phyloP scores from a whole-genome alignment of 1,284 basidiomycete genomes.

The Ustanciosporium gigantosporum region DNA sequence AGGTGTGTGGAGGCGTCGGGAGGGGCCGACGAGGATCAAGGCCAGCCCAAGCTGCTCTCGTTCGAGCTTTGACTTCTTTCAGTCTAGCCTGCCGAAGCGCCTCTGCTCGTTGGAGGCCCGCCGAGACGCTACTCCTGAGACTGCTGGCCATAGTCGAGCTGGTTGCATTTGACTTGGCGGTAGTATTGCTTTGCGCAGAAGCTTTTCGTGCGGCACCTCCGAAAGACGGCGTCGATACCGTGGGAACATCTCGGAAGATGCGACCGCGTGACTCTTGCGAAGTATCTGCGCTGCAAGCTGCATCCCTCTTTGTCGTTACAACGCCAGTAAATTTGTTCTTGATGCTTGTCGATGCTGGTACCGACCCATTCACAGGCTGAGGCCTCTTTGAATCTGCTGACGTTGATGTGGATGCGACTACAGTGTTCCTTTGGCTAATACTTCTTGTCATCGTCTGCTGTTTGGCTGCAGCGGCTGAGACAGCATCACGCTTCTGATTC shows the following conservation, averaged over 20 bases:
- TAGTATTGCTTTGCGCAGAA: not conserved
- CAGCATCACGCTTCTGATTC: constrained; percentile 10
- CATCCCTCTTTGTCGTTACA: too few relatives aligned
- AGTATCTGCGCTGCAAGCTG: too few relatives aligned
- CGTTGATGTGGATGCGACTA: too few relatives aligned
- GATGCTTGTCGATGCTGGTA: too few relatives aligned
- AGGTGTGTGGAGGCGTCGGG: not conserved
- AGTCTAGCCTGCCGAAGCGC: constrained; percentile 25
- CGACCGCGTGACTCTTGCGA: too few relatives aligned
- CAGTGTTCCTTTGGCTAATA: too few relatives aligned
- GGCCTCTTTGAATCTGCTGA: too few relatives aligned
- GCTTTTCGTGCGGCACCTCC: not conserved
- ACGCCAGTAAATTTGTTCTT: constrained; percentile 32
- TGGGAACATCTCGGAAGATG: too few relatives aligned
- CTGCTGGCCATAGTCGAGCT: not conserved
- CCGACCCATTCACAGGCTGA: too few relatives aligned
- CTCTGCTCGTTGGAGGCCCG: constrained; percentile 21
- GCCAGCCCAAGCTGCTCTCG: constrained; percentile 18
- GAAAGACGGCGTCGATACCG: too few relatives aligned
- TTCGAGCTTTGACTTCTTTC: constrained; percentile 29
- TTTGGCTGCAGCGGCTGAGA: not conserved
- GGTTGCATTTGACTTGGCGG: not conserved
- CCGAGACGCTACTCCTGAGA: constrained; percentile 7
- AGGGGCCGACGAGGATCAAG: constrained; percentile 3
- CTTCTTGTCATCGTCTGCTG: not conserved